Evolutionary conservation across 1,284 basidiomycete genomes (phyloP), one percentile per base, ranked within the genome.

Genomic region (Ceratobasidium sp.): DNA sequence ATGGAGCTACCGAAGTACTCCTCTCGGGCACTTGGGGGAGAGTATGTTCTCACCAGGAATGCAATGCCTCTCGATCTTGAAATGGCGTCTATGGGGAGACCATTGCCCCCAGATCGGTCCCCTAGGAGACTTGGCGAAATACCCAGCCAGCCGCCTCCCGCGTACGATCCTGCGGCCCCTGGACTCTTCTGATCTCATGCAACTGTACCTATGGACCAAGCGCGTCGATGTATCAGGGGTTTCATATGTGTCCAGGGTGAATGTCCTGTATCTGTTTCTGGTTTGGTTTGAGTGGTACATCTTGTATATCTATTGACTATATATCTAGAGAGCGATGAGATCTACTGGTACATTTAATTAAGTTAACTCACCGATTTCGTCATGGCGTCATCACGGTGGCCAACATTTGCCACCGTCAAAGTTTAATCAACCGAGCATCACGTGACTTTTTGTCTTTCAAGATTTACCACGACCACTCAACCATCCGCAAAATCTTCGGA

Each of bases 1-100:
- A 54, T 42, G 26, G 68, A 52, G 2, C 52, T 70, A 12, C 68
- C 68, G 13, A 70, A 70, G 40, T 70, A 70, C 68, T 56, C 68
- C 33, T 23, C 68, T 13, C 68, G 46, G 28, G 68, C 68, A 6
- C 28, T 15, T 10, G 26, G 15, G 5, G 52, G 52, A 23, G 68
- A 70, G 33, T 40, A 70, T 3, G 56, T 52, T 17, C 52, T 70
- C 33, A 54, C 38, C 12, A 28, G 68, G 52, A 57, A 28, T 38
- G 33, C 56, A n/a, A n/a, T n/a, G n/a, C n/a, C n/a, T n/a, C n/a
- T n/a, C n/a, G n/a, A n/a, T n/a, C n/a, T 52, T 3, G 50, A 6
- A 17, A 15, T 38, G 33, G 13, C 15, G 9, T 20, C 40, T 28
- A 28, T 26, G 20, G 66, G 50, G 4, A n/a, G 17, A 20, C 68